Evolutionary conservation across 805 yeast species (phyloP), one percentile per base, ranked within the genome.

Genomic region (Candida odintsovae): DNA sequence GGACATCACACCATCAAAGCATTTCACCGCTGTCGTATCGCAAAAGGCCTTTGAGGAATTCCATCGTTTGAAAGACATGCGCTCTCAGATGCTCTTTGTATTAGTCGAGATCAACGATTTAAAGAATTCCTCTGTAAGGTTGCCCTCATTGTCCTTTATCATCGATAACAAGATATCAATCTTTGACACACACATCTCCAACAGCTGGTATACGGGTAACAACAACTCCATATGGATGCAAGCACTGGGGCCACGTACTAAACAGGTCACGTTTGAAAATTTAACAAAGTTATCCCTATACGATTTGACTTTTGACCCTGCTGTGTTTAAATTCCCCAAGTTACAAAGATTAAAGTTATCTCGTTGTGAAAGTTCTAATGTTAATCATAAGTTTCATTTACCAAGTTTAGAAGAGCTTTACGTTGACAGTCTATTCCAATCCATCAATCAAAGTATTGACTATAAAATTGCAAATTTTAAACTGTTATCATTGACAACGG

Each of bases 41-140:
- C n/a, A 13, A 6, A n/a, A 5, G 18, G 13, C 36, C 9, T 11
- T 39, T n/a, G 25, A 26, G 3, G 33, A 38, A 4, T 12, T 22
- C 18, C 13, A 19, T 6, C 3, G 12, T 26, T 22, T 20, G 20
- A 23, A 31, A 15, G 25, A 39, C 15, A 3, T 11, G 11, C 20
- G 26, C 19, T 31, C 36, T 2, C 20, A 29, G 19, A 13, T 43
- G 11, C 21, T 47, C 15, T 41, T 26, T 20, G 45, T 43, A 5
- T 22, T 53, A 3, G 46, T 53, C 1, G 57, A 53, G 40, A 38
- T 53, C 21, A 46, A 51, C 33, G 51, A 53, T 18, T 25, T 51
- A 11, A 31, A 26, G 18, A 33, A 35, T 22, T 22, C 50, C 11
- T 21, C 22, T 12, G 8, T 15, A 5, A 15, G 31, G 16, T 4